Evolutionary conservation across 1,284 basidiomycete species (phyloP).

Genomic region (Ceratobasidium sp.): DNA sequence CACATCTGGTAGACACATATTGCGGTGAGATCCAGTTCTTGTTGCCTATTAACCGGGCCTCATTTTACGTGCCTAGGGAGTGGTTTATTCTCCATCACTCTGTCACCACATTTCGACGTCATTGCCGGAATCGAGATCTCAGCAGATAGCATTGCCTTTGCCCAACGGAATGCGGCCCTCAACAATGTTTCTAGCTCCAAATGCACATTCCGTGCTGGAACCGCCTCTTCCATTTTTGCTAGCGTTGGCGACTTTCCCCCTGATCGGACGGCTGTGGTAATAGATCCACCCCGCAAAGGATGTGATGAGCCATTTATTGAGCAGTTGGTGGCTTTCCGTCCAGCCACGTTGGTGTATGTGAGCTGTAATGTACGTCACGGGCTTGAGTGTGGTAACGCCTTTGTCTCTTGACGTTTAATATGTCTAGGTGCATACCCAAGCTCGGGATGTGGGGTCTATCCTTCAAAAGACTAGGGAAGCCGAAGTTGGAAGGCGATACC

Average conservation of each 20-base stretch:
- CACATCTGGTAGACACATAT: slow-evolving; percentile 91
- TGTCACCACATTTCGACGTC: slow-evolving; percentile 76
- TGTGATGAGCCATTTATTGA: slow-evolving; percentile 83
- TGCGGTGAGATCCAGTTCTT: slow-evolving; percentile 58
- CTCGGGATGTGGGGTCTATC: slow-evolving; percentile 80
- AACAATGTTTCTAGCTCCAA: slow-evolving; percentile 64
- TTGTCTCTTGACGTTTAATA: not conserved
- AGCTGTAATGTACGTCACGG: slow-evolving; percentile 78
- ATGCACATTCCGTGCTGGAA: slow-evolving; percentile 69
- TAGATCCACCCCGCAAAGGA: slow-evolving; percentile 92
- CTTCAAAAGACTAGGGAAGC: slow-evolving; percentile 54
- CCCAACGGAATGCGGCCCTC: slow-evolving; percentile 79
- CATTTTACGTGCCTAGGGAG: slow-evolving; percentile 54
- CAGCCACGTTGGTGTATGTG: slow-evolving; percentile 83
- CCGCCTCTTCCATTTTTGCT: slow-evolving; percentile 72
- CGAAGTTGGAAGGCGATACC: slow-evolving; percentile 59
- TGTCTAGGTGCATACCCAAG: slow-evolving; percentile 71
- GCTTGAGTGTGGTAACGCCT: slow-evolving; percentile 46
- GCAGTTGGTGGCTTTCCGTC: slow-evolving; percentile 77
- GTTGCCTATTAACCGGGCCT: slow-evolving; percentile 44
- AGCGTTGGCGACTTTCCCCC: slow-evolving; percentile 68
- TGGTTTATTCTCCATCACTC: slow-evolving; percentile 90
- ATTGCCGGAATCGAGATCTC: slow-evolving; percentile 94
- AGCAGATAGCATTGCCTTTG: slow-evolving; percentile 76
- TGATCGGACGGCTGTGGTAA: slow-evolving; percentile 71